A percentile compares a stretch with the other conserved stretches of the same genome.
Evolutionary conservation across 345 rosid genomes (phyloP).

Genomic region (Conringia planisiliqua): DNA sequence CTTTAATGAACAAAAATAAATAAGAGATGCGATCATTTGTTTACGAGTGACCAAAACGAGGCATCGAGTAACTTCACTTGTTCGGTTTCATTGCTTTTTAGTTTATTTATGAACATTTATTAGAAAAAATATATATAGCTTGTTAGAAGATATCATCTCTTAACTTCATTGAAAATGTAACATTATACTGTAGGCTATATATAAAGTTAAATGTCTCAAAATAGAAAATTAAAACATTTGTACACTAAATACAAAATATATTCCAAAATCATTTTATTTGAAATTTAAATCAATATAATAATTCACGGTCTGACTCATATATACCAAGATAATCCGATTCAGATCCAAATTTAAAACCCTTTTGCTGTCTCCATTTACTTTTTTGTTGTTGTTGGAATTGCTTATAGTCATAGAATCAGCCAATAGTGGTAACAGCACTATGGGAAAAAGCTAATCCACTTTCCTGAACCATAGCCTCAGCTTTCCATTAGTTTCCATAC

Average conservation of each 20-base stretch:
- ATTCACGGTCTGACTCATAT: neutral
- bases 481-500: conserved; percentile 12
- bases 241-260: neutral
- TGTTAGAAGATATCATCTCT: neutral
- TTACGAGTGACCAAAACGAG: neutral
- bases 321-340: neutral
- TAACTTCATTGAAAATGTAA: neutral
- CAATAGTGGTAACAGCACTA: conserved; percentile 29
- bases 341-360: neutral
- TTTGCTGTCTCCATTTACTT: neutral
- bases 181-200: neutral
- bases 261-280: neutral
- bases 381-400: neutral
- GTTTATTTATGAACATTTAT: neutral
- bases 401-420: neutral
- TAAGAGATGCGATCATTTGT: neutral
- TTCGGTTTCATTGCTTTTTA: neutral
- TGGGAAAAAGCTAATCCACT: conserved; percentile 18
- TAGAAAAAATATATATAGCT: neutral
- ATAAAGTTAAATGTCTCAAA: neutral
- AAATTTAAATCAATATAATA: neutral
- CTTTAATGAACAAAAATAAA: neutral
- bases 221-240: neutral
- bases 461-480: conserved; percentile 23
- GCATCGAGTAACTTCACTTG: neutral